phyloP scores from a whole-genome alignment of 441 rosid genomes.

The Adansonia gregorii region DNA sequence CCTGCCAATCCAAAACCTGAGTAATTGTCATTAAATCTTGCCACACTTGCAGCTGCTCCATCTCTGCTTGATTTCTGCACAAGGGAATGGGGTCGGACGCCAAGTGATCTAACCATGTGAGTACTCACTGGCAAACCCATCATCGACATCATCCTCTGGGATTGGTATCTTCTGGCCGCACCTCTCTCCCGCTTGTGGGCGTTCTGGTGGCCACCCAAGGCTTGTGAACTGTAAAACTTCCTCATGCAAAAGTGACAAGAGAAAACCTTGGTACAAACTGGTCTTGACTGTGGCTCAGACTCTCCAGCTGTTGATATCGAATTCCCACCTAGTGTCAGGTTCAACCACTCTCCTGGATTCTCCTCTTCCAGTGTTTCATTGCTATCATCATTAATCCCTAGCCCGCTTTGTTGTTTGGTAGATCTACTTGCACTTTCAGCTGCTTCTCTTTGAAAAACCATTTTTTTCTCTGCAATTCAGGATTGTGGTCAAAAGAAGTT shows the following conservation, averaged over 20 bases:
- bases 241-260: slow-evolving; percentile 79
- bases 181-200: slow-evolving; percentile 86
- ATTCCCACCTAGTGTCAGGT: slow-evolving; percentile 56
- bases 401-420: slow-evolving; percentile 30
- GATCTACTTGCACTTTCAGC: slow-evolving; percentile 32
- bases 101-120: slow-evolving; percentile 53
- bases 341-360: slow-evolving; percentile 61
- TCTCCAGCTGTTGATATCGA: slow-evolving; percentile 47
- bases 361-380: slow-evolving; percentile 36
- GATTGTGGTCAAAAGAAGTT: slow-evolving; percentile 22
- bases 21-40: slow-evolving; percentile 46
- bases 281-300: slow-evolving; percentile 38
- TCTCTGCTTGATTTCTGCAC: slow-evolving; percentile 60
- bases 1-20: slow-evolving; percentile 42
- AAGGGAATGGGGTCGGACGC: slow-evolving; percentile 61
- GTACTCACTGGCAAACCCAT: slow-evolving; percentile 47
- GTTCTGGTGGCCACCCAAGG: slow-evolving; percentile 83
- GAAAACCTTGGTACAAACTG: slow-evolving; percentile 53
- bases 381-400: slow-evolving; percentile 28
- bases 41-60: slow-evolving; percentile 39
- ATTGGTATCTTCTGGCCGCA: slow-evolving; percentile 63
- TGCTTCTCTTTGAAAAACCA: slow-evolving; percentile 50
- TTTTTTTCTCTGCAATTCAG: slow-evolving; percentile 29
- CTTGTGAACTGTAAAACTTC: slow-evolving; percentile 79
- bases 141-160: slow-evolving; percentile 62